Conservation (phyloP, 805 yeast genomes). For the Kockiozyma suomiensis region DNA sequence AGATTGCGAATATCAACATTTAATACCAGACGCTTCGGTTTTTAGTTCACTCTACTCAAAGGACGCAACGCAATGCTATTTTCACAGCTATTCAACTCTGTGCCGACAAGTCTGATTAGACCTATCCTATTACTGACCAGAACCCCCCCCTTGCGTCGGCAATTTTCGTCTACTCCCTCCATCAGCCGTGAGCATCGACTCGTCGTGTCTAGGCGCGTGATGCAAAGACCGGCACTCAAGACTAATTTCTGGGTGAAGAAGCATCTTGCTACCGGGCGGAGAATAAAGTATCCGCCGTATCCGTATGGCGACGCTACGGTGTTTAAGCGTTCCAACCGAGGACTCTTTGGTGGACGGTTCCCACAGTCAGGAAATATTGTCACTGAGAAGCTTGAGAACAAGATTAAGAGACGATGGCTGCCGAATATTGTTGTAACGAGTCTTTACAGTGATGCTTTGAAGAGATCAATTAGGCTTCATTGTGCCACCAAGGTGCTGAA, state of each 20-base stretch:
- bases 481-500: slow-evolving; percentile 80
- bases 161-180: slow-evolving; percentile 6
- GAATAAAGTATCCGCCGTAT: slow-evolving; percentile 58
- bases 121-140: slow-evolving; percentile 10
- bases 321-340: slow-evolving; percentile 83
- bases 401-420: slow-evolving; percentile 70
- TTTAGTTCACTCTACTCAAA: no score
- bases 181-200: slow-evolving; percentile 7
- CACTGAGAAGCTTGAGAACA: slow-evolving; percentile 69
- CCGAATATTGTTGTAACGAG: slow-evolving; percentile 79
- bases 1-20: no score
- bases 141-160: slow-evolving; percentile 5
- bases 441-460: slow-evolving; percentile 82
- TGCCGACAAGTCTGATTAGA: neutral
- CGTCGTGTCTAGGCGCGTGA: slow-evolving; percentile 26
- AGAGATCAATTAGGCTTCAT: slow-evolving; percentile 56
- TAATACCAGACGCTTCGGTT: no score
- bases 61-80: neutral
- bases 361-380: slow-evolving; percentile 75
- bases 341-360: slow-evolving; percentile 87
- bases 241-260: slow-evolving; percentile 29
- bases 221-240: slow-evolving; percentile 23
- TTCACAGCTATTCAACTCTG: neutral
- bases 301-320: slow-evolving; percentile 76
- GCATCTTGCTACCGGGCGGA: slow-evolving; percentile 22